phyloP scores from a whole-genome alignment of 2,329 filamentous ascomycete species.

The Didymella pomorum region DNA sequence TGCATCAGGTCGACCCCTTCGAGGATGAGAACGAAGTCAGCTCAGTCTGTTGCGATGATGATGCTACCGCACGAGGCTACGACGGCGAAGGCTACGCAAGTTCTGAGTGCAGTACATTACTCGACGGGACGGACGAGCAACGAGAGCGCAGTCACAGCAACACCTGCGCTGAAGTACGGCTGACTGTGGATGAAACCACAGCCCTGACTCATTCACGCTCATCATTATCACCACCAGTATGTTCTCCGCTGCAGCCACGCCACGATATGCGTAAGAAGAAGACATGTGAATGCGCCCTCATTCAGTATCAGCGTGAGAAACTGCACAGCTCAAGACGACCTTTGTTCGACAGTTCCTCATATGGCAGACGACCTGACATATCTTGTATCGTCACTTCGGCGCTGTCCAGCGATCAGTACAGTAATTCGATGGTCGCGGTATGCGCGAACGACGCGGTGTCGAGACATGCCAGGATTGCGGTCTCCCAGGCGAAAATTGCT shows the following conservation, averaged over 20 bases:
- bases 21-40: slow-evolving; percentile 9
- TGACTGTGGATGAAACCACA: slow-evolving; percentile 13
- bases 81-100: slow-evolving; percentile 22
- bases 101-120: slow-evolving; percentile 32
- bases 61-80: background rate
- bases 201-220: slow-evolving; percentile 7
- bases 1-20: slow-evolving; percentile 22
- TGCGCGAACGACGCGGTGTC: slow-evolving; percentile 30
- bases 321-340: slow-evolving; percentile 2
- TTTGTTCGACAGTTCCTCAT: slow-evolving; percentile 18
- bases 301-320: slow-evolving; percentile 28
- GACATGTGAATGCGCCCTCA: slow-evolving; percentile 28
- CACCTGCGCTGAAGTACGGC: slow-evolving; percentile 15
- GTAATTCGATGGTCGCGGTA: slow-evolving; percentile 33
- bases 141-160: slow-evolving; percentile 1
- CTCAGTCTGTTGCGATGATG: background rate
- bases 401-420: slow-evolving; percentile 2
- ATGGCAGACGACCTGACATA: slow-evolving; percentile 29
- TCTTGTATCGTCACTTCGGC: slow-evolving; percentile 10
- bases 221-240: slow-evolving; percentile 7
- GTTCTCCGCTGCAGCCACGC: background rate
- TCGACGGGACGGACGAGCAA: slow-evolving; percentile 23
- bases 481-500: slow-evolving; percentile 32
- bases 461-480: slow-evolving; percentile 19
- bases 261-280: background rate